Percentiles rank a stretch among this genome's conserved stretches.
Conservation (phyloP, 139 green algal species). For the Picocystis salinarum region DNA sequence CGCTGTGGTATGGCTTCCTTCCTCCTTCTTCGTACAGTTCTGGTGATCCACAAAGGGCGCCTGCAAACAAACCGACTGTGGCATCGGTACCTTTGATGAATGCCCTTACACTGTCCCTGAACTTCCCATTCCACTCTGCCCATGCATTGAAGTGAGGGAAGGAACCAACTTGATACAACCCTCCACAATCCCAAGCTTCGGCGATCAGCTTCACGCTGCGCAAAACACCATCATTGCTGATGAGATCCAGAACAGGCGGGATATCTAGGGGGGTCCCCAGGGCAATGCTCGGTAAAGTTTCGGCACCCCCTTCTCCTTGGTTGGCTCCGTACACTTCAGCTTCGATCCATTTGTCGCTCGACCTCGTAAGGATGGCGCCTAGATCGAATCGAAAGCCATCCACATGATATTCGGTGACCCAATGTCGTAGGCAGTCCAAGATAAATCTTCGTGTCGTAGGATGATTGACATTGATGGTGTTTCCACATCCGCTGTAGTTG, state of each 20-base stretch:
- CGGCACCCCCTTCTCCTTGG: not conserved
- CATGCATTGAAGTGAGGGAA: conserved; percentile 94
- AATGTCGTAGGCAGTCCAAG: conserved; percentile 82
- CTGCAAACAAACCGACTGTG: conserved; percentile 49
- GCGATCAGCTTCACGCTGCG: conserved; percentile 80
- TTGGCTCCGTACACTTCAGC: not conserved
- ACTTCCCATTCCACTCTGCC: conserved; percentile 94
- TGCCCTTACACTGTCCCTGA: conserved; percentile 69
- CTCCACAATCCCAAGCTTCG: conserved; percentile 95
- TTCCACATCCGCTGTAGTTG: conserved; percentile 96
- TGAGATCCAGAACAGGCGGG: conserved; percentile 72
- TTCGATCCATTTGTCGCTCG: conserved; percentile 43
- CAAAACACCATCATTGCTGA: conserved; percentile 79
- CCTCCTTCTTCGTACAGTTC: conserved; percentile 54
- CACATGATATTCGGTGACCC: conserved; percentile 39
- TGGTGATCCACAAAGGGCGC: conserved; percentile 53
- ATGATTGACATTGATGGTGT: conserved; percentile 99
- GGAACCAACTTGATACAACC: conserved; percentile 83
- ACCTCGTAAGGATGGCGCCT: conserved; percentile 81
- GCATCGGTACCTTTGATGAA: conserved; percentile 78
- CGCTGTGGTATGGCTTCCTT: conserved; percentile 43
- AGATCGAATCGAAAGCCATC: conserved; percentile 92
- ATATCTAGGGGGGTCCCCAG: conserved; percentile 65
- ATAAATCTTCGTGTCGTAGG: conserved; percentile 75
- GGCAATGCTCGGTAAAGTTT: conserved; percentile 2